Conservation (phyloP, 345 rosid species). For the Eucalyptus urophylla region DNA sequence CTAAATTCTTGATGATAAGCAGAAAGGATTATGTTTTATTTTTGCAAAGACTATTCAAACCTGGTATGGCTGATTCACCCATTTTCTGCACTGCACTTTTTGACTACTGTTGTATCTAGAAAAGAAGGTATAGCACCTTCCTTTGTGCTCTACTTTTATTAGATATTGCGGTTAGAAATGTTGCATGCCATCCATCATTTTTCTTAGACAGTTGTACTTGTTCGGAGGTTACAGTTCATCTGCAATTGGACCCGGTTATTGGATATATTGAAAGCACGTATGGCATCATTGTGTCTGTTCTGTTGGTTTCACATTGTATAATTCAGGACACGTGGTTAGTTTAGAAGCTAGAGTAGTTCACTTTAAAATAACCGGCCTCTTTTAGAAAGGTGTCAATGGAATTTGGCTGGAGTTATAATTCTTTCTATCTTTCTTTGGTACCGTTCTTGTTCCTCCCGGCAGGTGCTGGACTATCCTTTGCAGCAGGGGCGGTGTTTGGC, state of each 20-base stretch:
- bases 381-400: not conserved
- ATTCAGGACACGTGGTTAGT: not conserved
- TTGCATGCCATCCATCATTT: not conserved
- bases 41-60: not conserved
- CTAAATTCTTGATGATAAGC: not conserved
- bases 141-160: not conserved
- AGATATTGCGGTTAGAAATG: not conserved
- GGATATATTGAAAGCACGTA: not conserved
- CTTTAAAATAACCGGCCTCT: not conserved
- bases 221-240: not conserved
- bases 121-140: not conserved
- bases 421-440: not conserved
- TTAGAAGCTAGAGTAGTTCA: not conserved
- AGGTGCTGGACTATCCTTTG: slow-evolving; percentile 78
- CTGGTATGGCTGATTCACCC: not conserved
- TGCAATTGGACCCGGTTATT: not conserved
- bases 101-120: not conserved
- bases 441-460: not conserved
- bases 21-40: not conserved
- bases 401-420: not conserved
- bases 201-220: not conserved
- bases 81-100: not conserved
- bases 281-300: not conserved
- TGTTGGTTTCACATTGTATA: not conserved
- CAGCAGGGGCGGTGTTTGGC: slow-evolving; percentile 82